Evolutionary conservation across 306 rosid genomes (phyloP).

Genomic region (Lathyrus oleraceus): DNA sequence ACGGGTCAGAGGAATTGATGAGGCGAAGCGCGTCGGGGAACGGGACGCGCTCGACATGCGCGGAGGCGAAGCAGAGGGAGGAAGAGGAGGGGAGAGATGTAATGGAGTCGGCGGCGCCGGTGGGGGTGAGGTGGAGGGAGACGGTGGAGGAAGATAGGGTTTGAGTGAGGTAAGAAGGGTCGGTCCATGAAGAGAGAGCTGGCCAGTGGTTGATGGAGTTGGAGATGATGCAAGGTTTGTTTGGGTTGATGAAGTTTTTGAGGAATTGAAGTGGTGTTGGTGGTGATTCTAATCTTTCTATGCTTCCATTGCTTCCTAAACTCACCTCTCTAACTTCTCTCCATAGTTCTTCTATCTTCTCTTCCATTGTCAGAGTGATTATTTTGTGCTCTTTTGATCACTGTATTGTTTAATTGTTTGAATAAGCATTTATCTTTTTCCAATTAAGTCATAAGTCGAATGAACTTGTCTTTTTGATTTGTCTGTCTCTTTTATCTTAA

Average conservation of each 20-base stretch:
- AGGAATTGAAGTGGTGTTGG: constrained; percentile 64
- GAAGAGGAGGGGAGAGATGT: constrained; percentile 30
- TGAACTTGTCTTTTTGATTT: no score
- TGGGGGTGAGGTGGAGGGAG: constrained; percentile 82
- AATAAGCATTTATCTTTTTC: no score
- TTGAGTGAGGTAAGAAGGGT: constrained; percentile 51
- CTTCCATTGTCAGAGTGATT: neutral
- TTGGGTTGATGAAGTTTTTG: constrained; percentile 58
- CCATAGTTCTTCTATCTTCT: constrained; percentile 64
- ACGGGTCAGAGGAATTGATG: constrained; percentile 32
- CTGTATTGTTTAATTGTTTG: no score
- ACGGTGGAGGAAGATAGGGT: constrained; percentile 56
- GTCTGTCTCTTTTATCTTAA: no score
- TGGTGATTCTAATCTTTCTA: constrained; percentile 56
- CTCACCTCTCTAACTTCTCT: constrained; percentile 70
- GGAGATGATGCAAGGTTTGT: constrained; percentile 81
- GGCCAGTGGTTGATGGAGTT: constrained; percentile 72
- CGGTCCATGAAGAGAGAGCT: constrained; percentile 62
- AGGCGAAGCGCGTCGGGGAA: constrained; percentile 46
- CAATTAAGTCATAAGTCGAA: no score
- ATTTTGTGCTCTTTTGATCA: no score
- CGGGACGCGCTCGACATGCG: constrained; percentile 35
- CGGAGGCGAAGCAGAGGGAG: constrained; percentile 51
- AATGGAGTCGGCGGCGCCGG: constrained; percentile 73
- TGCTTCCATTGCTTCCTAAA: constrained; percentile 45